Evolutionary conservation across 129 eudicot species (phyloP).

Genomic region (Heracleum sosnowskyi): DNA sequence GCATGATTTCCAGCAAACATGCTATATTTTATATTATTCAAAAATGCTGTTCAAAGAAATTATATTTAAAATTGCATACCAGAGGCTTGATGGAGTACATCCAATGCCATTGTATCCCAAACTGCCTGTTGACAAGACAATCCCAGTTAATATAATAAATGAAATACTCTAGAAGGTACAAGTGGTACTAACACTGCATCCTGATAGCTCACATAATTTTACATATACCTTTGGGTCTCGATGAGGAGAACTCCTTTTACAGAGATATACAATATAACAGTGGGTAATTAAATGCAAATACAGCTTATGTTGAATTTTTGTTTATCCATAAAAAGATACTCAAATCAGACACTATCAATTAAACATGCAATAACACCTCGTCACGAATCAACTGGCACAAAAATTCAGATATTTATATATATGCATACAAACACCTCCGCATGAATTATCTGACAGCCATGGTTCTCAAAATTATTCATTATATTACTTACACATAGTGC

Average conservation of each 20-base stretch:
- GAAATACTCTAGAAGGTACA: neutral
- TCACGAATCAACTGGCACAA: neutral
- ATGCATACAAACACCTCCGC: neutral
- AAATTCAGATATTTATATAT: no score
- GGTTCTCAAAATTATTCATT: neutral
- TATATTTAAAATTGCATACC: constrained; percentile 37
- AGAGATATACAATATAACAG: neutral
- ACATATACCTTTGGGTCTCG: neutral
- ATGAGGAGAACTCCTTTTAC: neutral
- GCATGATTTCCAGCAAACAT: neutral
- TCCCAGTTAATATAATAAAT: neutral
- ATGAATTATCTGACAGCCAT: neutral
- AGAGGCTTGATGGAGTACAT: constrained; percentile 68
- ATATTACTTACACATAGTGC: neutral
- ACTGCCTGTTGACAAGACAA: constrained; percentile 34
- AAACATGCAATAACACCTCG: neutral
- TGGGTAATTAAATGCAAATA: neutral
- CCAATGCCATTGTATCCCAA: constrained; percentile 85
- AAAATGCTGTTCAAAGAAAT: neutral
- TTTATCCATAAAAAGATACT: neutral
- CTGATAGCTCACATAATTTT: neutral
- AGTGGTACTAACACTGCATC: neutral
- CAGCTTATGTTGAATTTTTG: neutral
- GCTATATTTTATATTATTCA: neutral
- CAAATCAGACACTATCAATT: neutral